Conservation (phyloP, 1,284 basidiomycete species). For the Somion occarium region DNA sequence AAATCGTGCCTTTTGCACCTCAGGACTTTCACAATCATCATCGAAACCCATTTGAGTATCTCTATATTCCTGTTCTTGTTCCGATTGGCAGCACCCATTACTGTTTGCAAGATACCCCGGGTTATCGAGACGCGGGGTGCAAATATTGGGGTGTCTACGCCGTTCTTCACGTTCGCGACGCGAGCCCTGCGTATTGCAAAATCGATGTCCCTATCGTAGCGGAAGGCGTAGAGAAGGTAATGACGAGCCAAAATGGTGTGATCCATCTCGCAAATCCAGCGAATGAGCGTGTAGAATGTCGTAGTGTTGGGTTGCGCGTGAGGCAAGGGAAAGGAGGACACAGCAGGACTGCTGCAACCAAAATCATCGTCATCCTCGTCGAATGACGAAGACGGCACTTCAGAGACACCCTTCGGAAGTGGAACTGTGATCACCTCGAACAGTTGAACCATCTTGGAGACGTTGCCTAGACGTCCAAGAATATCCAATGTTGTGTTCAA, state of each 20-base stretch:
- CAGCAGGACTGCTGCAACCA: slow-evolving; percentile 31
- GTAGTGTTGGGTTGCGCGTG: slow-evolving; percentile 63
- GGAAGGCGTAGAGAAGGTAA: slow-evolving; percentile 58
- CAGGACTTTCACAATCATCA: slow-evolving; percentile 38
- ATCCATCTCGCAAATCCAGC: slow-evolving; percentile 43
- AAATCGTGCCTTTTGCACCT: slow-evolving; percentile 44
- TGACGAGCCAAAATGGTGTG: slow-evolving; percentile 58
- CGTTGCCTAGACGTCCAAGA: slow-evolving; percentile 51
- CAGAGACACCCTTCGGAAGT: slow-evolving; percentile 38
- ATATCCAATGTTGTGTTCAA: slow-evolving; percentile 70
- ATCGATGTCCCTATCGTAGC: slow-evolving; percentile 38
- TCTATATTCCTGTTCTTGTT: slow-evolving; percentile 40
- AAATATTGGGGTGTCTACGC: slow-evolving; percentile 27
- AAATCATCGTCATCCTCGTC: slow-evolving; percentile 66
- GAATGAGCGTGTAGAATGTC: slow-evolving; percentile 58
- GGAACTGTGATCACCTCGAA: slow-evolving; percentile 76
- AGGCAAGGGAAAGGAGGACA: slow-evolving; percentile 33
- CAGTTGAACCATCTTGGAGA: slow-evolving; percentile 63
- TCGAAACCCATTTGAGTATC: slow-evolving; percentile 52
- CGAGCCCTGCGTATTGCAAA: slow-evolving; percentile 17
- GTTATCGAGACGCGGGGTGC: slow-evolving; percentile 51
- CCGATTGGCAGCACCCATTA: slow-evolving; percentile 52
- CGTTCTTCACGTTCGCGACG: slow-evolving; percentile 7
- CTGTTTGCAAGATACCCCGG: slow-evolving; percentile 48
- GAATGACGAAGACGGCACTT: slow-evolving; percentile 45